Conservation (phyloP, 192 early-diverging fungal species). For the Coemansia sp. region DNA sequence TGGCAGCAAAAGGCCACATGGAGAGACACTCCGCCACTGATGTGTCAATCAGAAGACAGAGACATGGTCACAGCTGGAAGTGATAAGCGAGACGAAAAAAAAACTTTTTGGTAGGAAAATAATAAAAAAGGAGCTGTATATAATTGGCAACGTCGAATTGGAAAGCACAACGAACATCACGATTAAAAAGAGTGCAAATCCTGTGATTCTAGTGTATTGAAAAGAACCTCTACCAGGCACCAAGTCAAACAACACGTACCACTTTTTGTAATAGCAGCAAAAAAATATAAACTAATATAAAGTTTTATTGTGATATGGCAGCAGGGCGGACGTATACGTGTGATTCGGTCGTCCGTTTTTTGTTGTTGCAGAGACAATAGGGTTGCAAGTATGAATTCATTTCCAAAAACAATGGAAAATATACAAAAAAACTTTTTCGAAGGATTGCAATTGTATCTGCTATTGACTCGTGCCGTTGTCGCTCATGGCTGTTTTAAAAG, state of each 20-base stretch:
- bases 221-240: too few relatives aligned
- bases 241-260: too few relatives aligned
- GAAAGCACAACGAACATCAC: not conserved
- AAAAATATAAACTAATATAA: too few relatives aligned
- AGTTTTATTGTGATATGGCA: too few relatives aligned
- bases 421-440: not conserved
- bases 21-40: not conserved
- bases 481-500: too few relatives aligned
- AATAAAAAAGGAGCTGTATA: not conserved
- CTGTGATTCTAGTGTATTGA: too few relatives aligned
- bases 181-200: not conserved
- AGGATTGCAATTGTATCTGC: too few relatives aligned
- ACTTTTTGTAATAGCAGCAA: too few relatives aligned
- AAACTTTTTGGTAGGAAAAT: not conserved
- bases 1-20: not conserved
- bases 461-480: too few relatives aligned
- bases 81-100: not conserved
- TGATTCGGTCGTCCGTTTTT: too few relatives aligned
- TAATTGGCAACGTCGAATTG: not conserved
- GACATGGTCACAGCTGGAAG: not conserved
- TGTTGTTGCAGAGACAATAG: not conserved
- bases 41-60: not conserved
- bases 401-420: not conserved
- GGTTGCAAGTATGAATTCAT: slow-evolving; percentile 9
- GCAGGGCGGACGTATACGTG: too few relatives aligned